Conservation (phyloP, 352 stramenopile genomes). For the Chrysophaeum taylorii region DNA sequence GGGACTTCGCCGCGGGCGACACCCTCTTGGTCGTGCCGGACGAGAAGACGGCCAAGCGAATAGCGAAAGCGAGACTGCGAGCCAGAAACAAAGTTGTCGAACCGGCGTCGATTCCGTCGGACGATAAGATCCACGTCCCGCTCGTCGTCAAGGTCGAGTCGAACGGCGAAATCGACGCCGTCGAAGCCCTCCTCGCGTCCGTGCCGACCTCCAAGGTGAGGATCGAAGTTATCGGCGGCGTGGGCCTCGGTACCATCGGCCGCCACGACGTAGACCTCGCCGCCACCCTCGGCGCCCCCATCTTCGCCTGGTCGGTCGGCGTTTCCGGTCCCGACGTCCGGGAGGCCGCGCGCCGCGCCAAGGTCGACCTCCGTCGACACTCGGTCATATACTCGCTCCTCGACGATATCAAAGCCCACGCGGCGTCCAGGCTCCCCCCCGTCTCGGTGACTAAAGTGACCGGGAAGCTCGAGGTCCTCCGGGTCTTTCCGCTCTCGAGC, state of each 20-base stretch:
- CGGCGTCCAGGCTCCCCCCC: neutral
- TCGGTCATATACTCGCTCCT: neutral
- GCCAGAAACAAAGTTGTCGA: no score
- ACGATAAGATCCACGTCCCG: neutral
- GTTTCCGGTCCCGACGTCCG: neutral
- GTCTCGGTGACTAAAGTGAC: neutral
- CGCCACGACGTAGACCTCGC: neutral
- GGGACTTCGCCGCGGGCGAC: no score
- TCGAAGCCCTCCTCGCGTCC: neutral
- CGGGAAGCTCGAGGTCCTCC: neutral
- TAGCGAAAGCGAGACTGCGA: no score
- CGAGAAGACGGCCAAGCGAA: no score
- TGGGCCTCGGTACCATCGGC: neutral
- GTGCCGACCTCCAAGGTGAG: neutral
- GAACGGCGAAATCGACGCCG: neutral
- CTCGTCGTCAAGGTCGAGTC: neutral
- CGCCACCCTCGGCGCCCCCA: neutral
- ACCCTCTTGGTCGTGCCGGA: no score
- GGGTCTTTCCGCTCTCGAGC: neutral
- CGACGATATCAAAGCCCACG: neutral
- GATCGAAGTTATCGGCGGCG: neutral
- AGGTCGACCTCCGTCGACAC: neutral
- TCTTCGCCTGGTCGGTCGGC: slow-evolving; percentile 9
- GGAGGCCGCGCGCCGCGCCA: neutral
- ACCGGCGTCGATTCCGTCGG: no score